These are phyloP conservation scores for Cucumis melo DNA, from an alignment of 306 rosid genomes.

Conservation along the genomic window DNA sequence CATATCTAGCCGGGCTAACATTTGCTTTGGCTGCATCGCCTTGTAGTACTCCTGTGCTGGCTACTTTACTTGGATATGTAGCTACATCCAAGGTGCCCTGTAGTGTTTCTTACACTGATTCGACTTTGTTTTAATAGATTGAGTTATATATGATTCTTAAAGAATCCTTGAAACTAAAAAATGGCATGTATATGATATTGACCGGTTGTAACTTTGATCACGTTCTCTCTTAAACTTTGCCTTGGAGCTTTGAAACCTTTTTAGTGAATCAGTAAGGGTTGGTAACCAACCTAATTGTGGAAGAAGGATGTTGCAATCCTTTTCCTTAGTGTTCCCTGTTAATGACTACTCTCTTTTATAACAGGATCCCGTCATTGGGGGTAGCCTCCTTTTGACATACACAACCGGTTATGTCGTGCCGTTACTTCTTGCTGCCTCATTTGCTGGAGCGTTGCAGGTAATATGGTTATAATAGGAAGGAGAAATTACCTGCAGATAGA, in stretches of 20 bases:
- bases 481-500: neutral
- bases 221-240: too few relatives aligned
- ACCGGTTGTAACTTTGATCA: neutral
- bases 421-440: slow-evolving; percentile 83
- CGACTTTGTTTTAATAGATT: neutral
- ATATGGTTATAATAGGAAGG: neutral
- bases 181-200: neutral
- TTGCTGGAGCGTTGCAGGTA: slow-evolving; percentile 92
- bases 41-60: slow-evolving; percentile 90
- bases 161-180: neutral
- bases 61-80: slow-evolving; percentile 73
- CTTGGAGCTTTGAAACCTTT: too few relatives aligned
- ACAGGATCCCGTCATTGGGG: slow-evolving; percentile 81
- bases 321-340: neutral
- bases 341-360: neutral
- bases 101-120: neutral
- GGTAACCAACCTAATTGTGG: neutral
- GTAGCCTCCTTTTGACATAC: slow-evolving; percentile 82
- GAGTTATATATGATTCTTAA: neutral
- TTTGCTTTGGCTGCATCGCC: slow-evolving; percentile 98
- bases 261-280: neutral
- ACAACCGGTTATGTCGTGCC: slow-evolving; percentile 91
- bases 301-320: neutral
- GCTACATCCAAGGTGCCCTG: slow-evolving; percentile 81
- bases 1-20: slow-evolving; percentile 91